Base-by-base conservation (phyloP, 2,329 filamentous ascomycete species). In the Phialophora verrucosa region DNA sequence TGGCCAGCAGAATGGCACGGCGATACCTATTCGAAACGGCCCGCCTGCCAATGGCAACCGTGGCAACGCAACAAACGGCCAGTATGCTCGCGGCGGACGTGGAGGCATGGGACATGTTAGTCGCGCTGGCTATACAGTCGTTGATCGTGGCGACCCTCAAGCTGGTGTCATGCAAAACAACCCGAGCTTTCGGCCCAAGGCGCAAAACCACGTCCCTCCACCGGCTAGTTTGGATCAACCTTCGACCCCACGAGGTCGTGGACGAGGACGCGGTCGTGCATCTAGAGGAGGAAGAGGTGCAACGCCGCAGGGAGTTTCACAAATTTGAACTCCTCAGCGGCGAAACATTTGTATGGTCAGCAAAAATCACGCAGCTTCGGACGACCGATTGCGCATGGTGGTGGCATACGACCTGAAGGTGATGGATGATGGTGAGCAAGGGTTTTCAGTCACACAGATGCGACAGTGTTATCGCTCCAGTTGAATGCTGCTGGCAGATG, bases 131-230 rank as follows among this genome's bases (percentile, higher is more conserved):
- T 81, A 82, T 69, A 69, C 73, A 20, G 67, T 76, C 12, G 71
- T 81, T 35, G 79, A 88, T 71, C 83, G 81, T 69, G 79, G 76
- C 58, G 82, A 87, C 70, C 82, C 83, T 3, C 76, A 79, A 6
- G 82, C 82, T 31, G 85, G 84, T n/a, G 78, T 88, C 2, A 73
- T 87, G 17, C 75, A 79, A 63, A 82, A 84, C 72, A 87, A 87
- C 73, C 84, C 83, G 1, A 80, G 82, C 59, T 88, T 88, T 77
- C 79, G 80, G 31, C 84, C 85, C 4, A 83, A 85, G 69, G 81
- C 78, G 73, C 85, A 85, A 72, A 76, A 76, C 47, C 81, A 81
- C 62, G 83, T 85, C 5, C 83, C 85, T 6, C 82, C 82, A 12
- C 82, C 82, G 4, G 73, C 78, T 50, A 74, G 66, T 50, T 65